These are phyloP conservation scores for Lojkania enalia DNA, from an alignment of 2,329 filamentous ascomycete genomes.

Conservation along the genomic window DNA sequence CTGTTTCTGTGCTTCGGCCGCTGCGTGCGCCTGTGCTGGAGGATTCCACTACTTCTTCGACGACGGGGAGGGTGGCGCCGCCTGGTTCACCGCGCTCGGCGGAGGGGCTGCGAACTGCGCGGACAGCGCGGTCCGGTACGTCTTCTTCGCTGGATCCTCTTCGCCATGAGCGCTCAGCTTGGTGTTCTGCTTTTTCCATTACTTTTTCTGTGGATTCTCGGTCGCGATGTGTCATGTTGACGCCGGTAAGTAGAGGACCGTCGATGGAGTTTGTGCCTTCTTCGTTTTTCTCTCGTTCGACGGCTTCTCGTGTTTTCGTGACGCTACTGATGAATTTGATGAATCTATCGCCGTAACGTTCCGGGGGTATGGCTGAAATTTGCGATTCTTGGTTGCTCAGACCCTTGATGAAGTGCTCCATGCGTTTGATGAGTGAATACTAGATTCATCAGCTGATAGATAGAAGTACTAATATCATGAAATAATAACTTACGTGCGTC, in stretches of 20 bases:
- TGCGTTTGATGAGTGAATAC: slow-evolving; percentile 93
- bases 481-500: slow-evolving; percentile 74
- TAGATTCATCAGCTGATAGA: slow-evolving; percentile 48
- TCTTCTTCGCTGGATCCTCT: slow-evolving; percentile 55
- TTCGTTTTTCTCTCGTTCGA: slow-evolving; percentile 58
- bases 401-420: slow-evolving; percentile 97
- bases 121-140: slow-evolving; percentile 65
- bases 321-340: slow-evolving; percentile 88
- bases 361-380: slow-evolving; percentile 89
- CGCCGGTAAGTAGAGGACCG: slow-evolving; percentile 45
- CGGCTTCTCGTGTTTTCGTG: slow-evolving; percentile 88
- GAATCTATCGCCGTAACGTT: slow-evolving; percentile 91
- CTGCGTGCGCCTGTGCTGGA: slow-evolving; percentile 66
- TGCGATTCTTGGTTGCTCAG: slow-evolving; percentile 79
- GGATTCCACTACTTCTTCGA: slow-evolving; percentile 85
- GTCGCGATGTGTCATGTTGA: slow-evolving; percentile 37
- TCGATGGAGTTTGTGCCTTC: slow-evolving; percentile 34
- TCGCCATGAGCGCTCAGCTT: slow-evolving; percentile 61
- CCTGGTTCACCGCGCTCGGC: slow-evolving; percentile 60
- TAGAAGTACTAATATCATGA: slow-evolving; percentile 3
- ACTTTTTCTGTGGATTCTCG: slow-evolving; percentile 54
- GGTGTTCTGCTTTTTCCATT: slow-evolving; percentile 63
- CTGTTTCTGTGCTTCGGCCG: slow-evolving; percentile 42
- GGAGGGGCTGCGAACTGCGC: slow-evolving; percentile 60
- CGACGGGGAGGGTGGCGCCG: slow-evolving; percentile 72